Evolutionary conservation across 306 rosid genomes (phyloP).

Genomic region (Cicer cuneatum): DNA sequence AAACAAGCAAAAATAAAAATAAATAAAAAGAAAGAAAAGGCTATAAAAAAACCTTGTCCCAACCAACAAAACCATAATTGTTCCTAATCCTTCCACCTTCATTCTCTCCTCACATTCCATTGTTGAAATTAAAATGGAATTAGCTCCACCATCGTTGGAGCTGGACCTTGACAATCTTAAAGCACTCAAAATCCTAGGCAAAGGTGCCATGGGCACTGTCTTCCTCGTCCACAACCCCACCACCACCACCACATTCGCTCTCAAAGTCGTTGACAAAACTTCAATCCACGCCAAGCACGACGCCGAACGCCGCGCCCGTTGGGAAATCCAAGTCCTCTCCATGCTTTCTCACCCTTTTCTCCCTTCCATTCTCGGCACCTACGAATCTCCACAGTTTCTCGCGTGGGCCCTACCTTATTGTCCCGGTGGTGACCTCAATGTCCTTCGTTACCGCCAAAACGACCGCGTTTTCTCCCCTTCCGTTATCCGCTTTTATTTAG

Average conservation of each 20-base stretch:
- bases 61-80: conserved; percentile 40
- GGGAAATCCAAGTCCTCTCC: conserved; percentile 84
- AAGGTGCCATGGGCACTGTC: conserved; percentile 98
- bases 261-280: conserved; percentile 80
- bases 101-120: neutral
- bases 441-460: conserved; percentile 75
- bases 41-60: conserved; percentile 50
- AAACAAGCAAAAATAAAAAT: neutral
- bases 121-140: conserved; percentile 49
- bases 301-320: conserved; percentile 77
- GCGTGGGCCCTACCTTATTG: conserved; percentile 93
- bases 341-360: conserved; percentile 71
- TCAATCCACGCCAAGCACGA: conserved; percentile 62
- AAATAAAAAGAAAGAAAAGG: neutral
- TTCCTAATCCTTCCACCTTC: neutral
- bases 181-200: conserved; percentile 73
- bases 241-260: conserved; percentile 57
- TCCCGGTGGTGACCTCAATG: conserved; percentile 93
- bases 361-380: conserved; percentile 61
- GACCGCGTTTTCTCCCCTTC: conserved; percentile 82
- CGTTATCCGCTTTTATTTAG: conserved; percentile 78
- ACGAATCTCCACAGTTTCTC: conserved; percentile 60
- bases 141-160: conserved; percentile 52
- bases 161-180: conserved; percentile 63
- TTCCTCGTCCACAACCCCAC: conserved; percentile 68